These are phyloP conservation scores for Fraxinus sp. DNA, from an alignment of 305 asterid species.

Conservation along the genomic window DNA sequence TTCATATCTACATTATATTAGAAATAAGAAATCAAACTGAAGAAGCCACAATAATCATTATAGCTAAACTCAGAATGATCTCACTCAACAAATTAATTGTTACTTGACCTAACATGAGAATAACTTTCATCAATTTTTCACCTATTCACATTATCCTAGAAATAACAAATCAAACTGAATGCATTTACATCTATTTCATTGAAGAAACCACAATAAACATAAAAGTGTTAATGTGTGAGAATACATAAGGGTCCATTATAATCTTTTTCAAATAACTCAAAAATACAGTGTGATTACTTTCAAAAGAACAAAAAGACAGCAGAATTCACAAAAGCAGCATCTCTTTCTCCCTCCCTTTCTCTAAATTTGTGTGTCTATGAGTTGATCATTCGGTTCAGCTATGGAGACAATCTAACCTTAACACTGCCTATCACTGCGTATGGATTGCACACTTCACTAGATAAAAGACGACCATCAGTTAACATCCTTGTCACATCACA, in stretches of 20 bases:
- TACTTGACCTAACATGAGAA: background rate
- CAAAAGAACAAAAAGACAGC: background rate
- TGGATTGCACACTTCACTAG: background rate
- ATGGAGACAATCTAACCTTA: background rate
- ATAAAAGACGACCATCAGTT: background rate
- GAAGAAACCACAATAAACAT: constrained; percentile 1
- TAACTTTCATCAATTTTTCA: background rate
- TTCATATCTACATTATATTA: background rate
- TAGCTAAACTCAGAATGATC: background rate
- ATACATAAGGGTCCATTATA: background rate
- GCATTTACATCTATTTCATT: background rate
- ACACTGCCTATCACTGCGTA: background rate
- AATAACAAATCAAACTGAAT: background rate
- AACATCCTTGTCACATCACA: background rate
- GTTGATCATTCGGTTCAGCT: background rate
- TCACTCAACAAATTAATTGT: background rate
- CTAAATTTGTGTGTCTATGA: background rate
- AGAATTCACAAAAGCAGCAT: background rate
- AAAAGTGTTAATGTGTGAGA: background rate
- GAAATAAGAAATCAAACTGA: background rate
- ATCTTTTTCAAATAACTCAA: background rate
- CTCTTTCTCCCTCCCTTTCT: background rate
- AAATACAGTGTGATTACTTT: background rate
- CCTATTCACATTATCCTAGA: background rate
- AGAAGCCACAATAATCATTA: background rate